These are phyloP conservation scores for Plicaturopsis crispa DNA, from an alignment of 768 basidiomycete genomes.

Conservation along the genomic window DNA sequence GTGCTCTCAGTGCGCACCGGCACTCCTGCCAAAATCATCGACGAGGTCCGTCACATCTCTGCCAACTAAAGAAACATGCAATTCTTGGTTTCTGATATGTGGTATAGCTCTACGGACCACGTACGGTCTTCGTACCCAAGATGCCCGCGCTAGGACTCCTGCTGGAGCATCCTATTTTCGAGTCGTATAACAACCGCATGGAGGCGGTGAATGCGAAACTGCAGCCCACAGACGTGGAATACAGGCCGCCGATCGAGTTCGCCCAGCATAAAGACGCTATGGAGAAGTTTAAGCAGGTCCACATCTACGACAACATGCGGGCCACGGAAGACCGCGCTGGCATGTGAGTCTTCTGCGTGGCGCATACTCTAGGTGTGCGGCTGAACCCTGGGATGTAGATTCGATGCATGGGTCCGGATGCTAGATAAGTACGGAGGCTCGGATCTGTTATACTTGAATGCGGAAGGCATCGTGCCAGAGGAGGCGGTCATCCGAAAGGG, in stretches of 20 bases:
- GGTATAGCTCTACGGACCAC: constrained; percentile 67
- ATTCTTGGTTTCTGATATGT: not conserved
- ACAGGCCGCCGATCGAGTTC: constrained; percentile 69
- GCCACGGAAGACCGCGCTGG: constrained; percentile 72
- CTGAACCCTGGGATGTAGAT: constrained; percentile 33
- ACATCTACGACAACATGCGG: constrained; percentile 85
- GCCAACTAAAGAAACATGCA: not conserved
- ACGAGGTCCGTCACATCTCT: constrained; percentile 43
- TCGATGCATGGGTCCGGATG: constrained; percentile 77
- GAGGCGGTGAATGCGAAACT: constrained; percentile 41
- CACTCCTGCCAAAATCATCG: constrained; percentile 68
- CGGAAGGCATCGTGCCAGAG: constrained; percentile 68
- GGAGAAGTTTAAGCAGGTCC: constrained; percentile 73
- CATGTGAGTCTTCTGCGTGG: constrained; percentile 45
- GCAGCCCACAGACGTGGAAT: constrained; percentile 46
- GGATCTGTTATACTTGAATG: constrained; percentile 75
- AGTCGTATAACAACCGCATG: constrained; percentile 65
- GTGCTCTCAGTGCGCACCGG: constrained; percentile 73
- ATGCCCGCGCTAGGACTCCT: constrained; percentile 93
- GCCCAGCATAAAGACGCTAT: constrained; percentile 60
- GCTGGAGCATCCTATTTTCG: constrained; percentile 81
- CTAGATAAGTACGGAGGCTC: constrained; percentile 70
- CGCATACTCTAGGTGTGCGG: not conserved
- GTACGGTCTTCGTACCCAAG: constrained; percentile 80
- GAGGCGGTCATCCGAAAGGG: constrained; percentile 59